Conservation (phyloP, 2,329 filamentous ascomycete species). For the Alternaria angustiovoidea region DNA sequence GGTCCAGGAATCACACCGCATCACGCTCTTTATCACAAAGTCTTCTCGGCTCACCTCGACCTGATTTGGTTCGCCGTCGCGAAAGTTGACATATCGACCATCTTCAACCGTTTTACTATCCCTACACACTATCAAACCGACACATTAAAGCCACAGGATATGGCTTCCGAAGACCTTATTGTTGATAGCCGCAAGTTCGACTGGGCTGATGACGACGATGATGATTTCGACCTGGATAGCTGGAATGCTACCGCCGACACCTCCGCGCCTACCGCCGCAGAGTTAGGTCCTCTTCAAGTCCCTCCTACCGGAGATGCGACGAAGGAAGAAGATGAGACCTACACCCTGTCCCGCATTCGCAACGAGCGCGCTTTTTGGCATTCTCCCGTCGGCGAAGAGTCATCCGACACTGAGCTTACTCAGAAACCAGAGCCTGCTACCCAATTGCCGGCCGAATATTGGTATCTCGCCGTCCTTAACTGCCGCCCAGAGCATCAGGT, state of each 20-base stretch:
- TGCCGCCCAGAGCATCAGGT: not conserved
- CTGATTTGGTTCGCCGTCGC: not conserved
- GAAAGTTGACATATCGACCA: not conserved
- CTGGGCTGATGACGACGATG: constrained; percentile 38
- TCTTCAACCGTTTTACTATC: not conserved
- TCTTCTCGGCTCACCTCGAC: not conserved
- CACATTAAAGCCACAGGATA: constrained; percentile 1
- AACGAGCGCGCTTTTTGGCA: not conserved
- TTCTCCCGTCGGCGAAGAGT: not conserved
- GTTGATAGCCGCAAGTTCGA: constrained; percentile 14
- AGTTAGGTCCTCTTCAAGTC: constrained; percentile 19
- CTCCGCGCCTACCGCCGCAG: constrained; percentile 13
- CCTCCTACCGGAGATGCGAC: not conserved
- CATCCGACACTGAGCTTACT: not conserved
- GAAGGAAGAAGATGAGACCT: not conserved
- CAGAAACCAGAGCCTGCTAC: not conserved
- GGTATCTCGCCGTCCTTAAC: not conserved
- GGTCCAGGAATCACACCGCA: not conserved
- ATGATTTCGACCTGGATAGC: constrained; percentile 25
- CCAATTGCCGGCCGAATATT: not conserved
- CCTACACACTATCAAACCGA: not conserved
- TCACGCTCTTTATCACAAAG: not conserved
- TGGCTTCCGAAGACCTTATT: constrained; percentile 6
- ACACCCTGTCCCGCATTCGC: not conserved
- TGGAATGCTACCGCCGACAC: constrained; percentile 27